Conservation (phyloP, 345 rosid genomes). For the Limnanthes douglasii region DNA sequence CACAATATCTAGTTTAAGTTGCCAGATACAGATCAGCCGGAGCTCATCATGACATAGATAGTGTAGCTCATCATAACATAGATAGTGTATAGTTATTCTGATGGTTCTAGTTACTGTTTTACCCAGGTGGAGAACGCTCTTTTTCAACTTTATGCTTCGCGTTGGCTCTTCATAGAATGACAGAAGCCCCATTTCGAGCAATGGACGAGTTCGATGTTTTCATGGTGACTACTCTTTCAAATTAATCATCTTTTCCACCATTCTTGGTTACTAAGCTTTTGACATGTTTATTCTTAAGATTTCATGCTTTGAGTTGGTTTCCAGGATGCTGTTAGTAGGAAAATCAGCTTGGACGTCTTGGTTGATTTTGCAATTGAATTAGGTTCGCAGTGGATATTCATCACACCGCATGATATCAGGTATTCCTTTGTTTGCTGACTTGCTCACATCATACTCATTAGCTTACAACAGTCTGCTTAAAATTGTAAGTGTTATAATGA, state of each 20-base stretch:
- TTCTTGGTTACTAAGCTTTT: not conserved
- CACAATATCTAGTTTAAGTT: too few relatives aligned
- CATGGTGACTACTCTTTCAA: slow-evolving; percentile 39
- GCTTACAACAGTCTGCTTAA: not conserved
- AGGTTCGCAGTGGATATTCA: slow-evolving; percentile 93
- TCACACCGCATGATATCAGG: slow-evolving; percentile 98
- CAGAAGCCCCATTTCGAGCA: slow-evolving; percentile 91
- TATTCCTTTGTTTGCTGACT: slow-evolving; percentile 5
- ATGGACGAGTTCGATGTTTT: slow-evolving; percentile 99
- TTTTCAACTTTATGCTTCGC: slow-evolving; percentile 95
- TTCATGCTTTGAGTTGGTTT: slow-evolving; percentile 5
- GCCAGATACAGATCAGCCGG: too few relatives aligned
- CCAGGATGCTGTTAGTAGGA: slow-evolving; percentile 94
- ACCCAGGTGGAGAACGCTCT: slow-evolving; percentile 90
- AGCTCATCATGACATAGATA: too few relatives aligned
- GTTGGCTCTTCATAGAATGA: slow-evolving; percentile 83
- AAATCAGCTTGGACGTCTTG: slow-evolving; percentile 79
- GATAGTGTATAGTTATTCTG: too few relatives aligned
- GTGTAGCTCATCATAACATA: too few relatives aligned
- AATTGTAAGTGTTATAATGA: not conserved
- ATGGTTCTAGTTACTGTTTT: slow-evolving; percentile 5
- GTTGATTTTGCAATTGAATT: slow-evolving; percentile 75
- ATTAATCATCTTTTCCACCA: not conserved
- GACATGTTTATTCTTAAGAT: not conserved
- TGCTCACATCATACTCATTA: too few relatives aligned